Conservation (phyloP, 2,329 filamentous ascomycete genomes). For the Balansia obtecta region DNA sequence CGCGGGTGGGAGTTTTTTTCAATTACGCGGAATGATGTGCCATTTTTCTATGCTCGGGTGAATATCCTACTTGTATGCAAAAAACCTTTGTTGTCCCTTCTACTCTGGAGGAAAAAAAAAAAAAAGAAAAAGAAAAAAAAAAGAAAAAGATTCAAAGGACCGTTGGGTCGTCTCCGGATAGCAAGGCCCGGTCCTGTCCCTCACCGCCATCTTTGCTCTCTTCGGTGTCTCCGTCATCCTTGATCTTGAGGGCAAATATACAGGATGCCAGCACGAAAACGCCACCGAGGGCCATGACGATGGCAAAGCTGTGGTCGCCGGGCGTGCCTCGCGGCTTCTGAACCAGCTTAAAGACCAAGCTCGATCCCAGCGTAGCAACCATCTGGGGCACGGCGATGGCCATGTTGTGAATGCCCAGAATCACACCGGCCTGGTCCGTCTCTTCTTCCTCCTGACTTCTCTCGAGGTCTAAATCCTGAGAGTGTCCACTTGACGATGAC, state of each 20-base stretch:
- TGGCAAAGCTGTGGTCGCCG: constrained; percentile 76
- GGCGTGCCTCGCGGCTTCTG: constrained; percentile 79
- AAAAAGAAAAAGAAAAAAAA: too few relatives aligned
- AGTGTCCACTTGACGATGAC: constrained; percentile 3
- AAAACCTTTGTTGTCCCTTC: neutral
- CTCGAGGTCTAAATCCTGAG: constrained; percentile 13
- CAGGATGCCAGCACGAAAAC: constrained; percentile 66
- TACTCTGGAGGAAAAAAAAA: neutral
- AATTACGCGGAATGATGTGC: neutral
- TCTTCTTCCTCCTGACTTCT: constrained; percentile 39
- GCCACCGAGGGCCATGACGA: constrained; percentile 77
- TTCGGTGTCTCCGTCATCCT: constrained; percentile 40
- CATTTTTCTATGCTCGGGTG: neutral
- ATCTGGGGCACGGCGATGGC: constrained; percentile 86
- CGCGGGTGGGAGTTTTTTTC: too few relatives aligned
- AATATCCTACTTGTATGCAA: neutral
- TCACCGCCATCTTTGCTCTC: constrained; percentile 30
- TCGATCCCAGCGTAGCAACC: constrained; percentile 73
- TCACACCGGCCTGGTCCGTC: constrained; percentile 72
- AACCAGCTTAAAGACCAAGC: constrained; percentile 68
- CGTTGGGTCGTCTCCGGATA: neutral
- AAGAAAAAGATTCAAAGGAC: too few relatives aligned
- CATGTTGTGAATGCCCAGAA: constrained; percentile 93
- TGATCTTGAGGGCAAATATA: constrained; percentile 55
- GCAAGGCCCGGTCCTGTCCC: constrained; percentile 13